Evolutionary conservation across 192 early-diverging fungal species (phyloP).

Genomic region (Ambispora gerdemannii): DNA sequence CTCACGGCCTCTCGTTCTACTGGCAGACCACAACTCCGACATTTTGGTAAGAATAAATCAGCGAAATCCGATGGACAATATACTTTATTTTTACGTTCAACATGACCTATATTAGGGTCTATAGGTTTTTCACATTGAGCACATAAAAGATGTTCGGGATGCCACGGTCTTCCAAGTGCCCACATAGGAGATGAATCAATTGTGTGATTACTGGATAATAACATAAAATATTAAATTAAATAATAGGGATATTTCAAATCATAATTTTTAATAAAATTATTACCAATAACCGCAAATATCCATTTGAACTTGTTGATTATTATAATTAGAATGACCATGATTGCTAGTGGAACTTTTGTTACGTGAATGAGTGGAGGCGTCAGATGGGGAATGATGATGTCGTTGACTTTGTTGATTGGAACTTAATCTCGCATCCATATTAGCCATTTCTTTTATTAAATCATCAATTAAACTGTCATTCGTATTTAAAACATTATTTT

Average conservation of each 20-base stretch:
- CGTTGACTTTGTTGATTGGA: constrained; percentile 25
- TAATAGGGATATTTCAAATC: background rate
- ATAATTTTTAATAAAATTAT: background rate
- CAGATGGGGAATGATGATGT: too few species aligned
- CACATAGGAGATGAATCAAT: constrained; percentile 46
- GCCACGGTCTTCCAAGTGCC: constrained; percentile 65
- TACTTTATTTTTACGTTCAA: constrained; percentile 60
- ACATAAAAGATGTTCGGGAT: constrained; percentile 62
- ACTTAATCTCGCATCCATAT: constrained; percentile 32
- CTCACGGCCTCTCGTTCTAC: constrained; percentile 72
- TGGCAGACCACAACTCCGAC: constrained; percentile 55
- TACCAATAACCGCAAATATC: constrained; percentile 57
- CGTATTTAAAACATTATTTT: background rate
- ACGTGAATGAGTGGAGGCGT: background rate
- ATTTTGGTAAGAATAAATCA: constrained; percentile 64
- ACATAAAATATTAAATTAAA: background rate
- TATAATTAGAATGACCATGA: background rate
- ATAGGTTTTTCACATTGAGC: constrained; percentile 67
- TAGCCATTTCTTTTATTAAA: constrained; percentile 44
- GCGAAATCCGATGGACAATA: constrained; percentile 70
- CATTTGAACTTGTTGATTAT: constrained; percentile 35
- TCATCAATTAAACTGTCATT: constrained; percentile 42
- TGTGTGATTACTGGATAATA: constrained; percentile 34
- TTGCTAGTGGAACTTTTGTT: background rate
- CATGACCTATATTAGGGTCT: constrained; percentile 43